phyloP scores from a whole-genome alignment of 2,329 filamentous ascomycete genomes.

The Didymella keratinophila region DNA sequence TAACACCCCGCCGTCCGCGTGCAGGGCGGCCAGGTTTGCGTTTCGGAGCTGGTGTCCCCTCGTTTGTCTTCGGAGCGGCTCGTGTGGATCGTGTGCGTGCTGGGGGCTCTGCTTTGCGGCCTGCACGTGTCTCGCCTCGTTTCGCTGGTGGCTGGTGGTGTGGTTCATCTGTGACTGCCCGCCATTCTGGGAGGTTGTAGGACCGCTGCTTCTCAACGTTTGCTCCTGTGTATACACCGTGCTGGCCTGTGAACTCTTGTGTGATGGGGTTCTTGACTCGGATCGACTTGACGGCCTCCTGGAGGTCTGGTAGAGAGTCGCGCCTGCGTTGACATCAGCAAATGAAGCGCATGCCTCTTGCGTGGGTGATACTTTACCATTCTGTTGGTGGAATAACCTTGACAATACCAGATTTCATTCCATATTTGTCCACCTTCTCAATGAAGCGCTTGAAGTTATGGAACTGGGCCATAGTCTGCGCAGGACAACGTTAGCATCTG shows the following conservation, averaged over 20 bases:
- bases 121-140: conserved; percentile 75
- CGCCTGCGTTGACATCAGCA: conserved; percentile 54
- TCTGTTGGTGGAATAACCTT: conserved; percentile 93
- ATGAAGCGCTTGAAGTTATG: conserved; percentile 92
- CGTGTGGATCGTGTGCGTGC: conserved; percentile 46
- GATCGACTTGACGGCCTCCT: conserved; percentile 88
- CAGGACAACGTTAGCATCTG: conserved; percentile 28
- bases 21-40: conserved; percentile 60
- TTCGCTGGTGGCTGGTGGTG: conserved; percentile 94
- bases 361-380: conserved; percentile 70
- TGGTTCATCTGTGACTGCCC: conserved; percentile 88
- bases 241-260: conserved; percentile 95
- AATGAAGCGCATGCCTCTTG: background rate
- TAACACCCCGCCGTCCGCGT: conserved; percentile 34
- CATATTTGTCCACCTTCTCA: conserved; percentile 87
- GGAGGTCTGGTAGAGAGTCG: conserved; percentile 76
- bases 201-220: conserved; percentile 96
- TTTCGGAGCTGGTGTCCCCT: conserved; percentile 51
- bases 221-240: conserved; percentile 94
- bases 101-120: conserved; percentile 51
- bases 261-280: conserved; percentile 96
- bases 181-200: conserved; percentile 97
- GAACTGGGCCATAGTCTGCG: conserved; percentile 87
- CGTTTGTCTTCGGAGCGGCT: conserved; percentile 42
- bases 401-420: conserved; percentile 96